Percentiles rank a stretch among this genome's conserved stretches.
These are phyloP conservation scores for Castanea crenata DNA, from an alignment of 306 rosid species.

Conservation along the genomic window DNA sequence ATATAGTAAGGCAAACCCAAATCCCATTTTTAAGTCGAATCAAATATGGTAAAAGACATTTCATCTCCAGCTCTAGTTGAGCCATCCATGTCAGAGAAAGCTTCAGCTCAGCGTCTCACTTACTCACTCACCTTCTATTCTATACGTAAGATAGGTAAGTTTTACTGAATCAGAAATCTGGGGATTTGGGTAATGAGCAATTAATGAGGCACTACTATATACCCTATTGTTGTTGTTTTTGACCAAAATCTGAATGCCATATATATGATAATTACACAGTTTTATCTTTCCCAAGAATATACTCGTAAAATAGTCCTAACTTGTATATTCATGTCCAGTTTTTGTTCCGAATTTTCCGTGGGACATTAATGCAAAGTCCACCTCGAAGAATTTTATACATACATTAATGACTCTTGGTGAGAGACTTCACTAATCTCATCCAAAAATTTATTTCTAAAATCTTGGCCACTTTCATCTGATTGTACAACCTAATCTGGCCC, in stretches of 20 bases:
- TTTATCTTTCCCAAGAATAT: too few species aligned
- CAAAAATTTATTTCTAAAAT: conserved; percentile 2
- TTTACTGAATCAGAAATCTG: not conserved
- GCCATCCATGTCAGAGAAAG: conserved; percentile 35
- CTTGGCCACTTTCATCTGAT: not conserved
- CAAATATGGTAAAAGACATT: not conserved
- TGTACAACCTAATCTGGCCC: not conserved
- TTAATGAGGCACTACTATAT: too few species aligned
- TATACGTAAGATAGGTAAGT: not conserved
- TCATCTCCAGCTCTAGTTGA: conserved; percentile 3
- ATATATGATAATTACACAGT: too few species aligned
- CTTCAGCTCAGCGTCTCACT: conserved; percentile 2
- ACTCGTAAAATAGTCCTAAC: too few species aligned
- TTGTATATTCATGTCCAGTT: too few species aligned
- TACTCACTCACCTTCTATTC: not conserved
- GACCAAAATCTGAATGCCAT: not conserved
- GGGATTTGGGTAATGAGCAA: not conserved
- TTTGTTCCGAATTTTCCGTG: too few species aligned
- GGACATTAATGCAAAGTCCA: too few species aligned
- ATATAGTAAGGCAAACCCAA: too few species aligned
- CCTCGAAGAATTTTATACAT: too few species aligned
- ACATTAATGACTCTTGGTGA: not conserved
- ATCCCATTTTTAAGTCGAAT: not conserved
- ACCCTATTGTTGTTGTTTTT: not conserved
- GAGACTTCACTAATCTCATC: not conserved